Evolutionary conservation across 441 rosid genomes (phyloP).

Genomic region (Syzygium malaccense): DNA sequence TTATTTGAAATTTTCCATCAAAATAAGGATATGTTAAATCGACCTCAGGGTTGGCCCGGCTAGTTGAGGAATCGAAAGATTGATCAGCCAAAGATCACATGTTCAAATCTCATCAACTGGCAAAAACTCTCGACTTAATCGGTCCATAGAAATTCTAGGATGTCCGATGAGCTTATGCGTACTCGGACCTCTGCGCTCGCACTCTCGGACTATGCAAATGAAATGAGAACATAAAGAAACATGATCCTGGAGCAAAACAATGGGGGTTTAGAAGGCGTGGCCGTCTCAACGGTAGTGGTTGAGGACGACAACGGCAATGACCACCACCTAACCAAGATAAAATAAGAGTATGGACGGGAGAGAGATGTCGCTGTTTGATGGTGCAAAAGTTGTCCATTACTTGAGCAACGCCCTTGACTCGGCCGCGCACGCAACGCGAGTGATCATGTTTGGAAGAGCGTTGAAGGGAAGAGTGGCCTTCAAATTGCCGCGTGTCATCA

Average conservation of each 20-base stretch:
- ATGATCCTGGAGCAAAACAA: background rate
- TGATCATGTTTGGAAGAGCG: background rate
- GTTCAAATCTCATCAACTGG: background rate
- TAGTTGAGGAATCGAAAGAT: background rate
- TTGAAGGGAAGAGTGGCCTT: background rate
- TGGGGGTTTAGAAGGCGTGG: background rate
- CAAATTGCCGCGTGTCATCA: background rate
- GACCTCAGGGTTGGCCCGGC: background rate
- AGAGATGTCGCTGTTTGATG: background rate
- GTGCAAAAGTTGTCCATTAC: background rate
- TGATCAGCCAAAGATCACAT: background rate
- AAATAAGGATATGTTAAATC: background rate
- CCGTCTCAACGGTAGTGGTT: background rate
- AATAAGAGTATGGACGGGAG: background rate
- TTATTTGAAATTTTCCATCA: background rate
- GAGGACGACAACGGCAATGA: background rate
- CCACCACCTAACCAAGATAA: background rate
- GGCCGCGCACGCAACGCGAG: background rate
- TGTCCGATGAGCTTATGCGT: fast-evolving
- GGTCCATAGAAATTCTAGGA: background rate
- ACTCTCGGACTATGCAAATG: background rate
- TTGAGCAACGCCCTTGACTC: background rate
- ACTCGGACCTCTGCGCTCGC: background rate
- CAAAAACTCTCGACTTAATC: background rate
- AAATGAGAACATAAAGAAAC: background rate